These are phyloP conservation scores for Nephromyces sp. DNA, from an alignment of 169 alveolate species.

Conservation along the genomic window DNA sequence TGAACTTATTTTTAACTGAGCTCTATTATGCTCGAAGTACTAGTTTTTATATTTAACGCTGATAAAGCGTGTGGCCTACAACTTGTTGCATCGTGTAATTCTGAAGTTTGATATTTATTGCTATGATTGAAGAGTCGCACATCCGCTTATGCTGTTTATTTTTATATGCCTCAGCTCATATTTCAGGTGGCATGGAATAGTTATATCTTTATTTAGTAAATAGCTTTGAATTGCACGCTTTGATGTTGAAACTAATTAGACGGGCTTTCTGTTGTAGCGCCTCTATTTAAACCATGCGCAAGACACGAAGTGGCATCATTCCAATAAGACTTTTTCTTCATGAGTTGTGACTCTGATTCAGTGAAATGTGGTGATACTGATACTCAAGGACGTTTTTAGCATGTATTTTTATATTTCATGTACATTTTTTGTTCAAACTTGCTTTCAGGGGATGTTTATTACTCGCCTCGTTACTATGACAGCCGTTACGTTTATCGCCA, in stretches of 20 bases:
- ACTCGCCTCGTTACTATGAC: constrained; percentile 67
- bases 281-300: too few species aligned
- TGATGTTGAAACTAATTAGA: too few species aligned
- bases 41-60: neutral
- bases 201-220: too few species aligned
- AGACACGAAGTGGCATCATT: too few species aligned
- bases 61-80: neutral
- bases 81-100: neutral
- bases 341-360: neutral
- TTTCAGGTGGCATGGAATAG: too few species aligned
- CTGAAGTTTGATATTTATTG: neutral
- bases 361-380: neutral
- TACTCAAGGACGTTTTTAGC: neutral
- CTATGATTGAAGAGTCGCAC: neutral
- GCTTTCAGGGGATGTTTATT: constrained; percentile 60
- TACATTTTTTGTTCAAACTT: neutral
- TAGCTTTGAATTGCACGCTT: too few species aligned
- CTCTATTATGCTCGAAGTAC: neutral
- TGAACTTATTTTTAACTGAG: too few species aligned
- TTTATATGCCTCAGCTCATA: too few species aligned
- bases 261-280: too few species aligned
- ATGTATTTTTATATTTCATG: neutral
- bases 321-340: neutral
- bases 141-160: too few species aligned
- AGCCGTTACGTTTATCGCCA: constrained; percentile 64